These are phyloP conservation scores for Chrysosporium keratinophilum DNA, from an alignment of 2,329 filamentous ascomycete genomes.

Conservation along the genomic window DNA sequence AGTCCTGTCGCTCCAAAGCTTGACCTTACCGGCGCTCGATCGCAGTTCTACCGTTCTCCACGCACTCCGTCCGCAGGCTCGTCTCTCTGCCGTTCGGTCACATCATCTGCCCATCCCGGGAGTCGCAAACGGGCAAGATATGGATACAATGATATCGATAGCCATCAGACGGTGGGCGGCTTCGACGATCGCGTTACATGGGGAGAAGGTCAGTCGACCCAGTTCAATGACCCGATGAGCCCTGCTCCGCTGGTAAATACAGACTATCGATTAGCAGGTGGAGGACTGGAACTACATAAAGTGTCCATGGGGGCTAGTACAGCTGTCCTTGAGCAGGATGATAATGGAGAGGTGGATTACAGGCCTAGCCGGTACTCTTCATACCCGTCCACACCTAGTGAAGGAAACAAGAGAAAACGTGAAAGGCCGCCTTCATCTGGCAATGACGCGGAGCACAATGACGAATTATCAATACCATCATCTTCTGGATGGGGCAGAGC, in stretches of 20 bases:
- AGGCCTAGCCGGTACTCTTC: constrained; percentile 33
- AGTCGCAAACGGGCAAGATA: constrained; percentile 17
- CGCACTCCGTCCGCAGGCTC: constrained; percentile 30
- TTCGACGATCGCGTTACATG: constrained; percentile 7
- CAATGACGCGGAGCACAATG: neutral
- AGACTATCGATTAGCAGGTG: constrained; percentile 30
- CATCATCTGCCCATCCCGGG: constrained; percentile 14
- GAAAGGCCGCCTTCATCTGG: constrained; percentile 8
- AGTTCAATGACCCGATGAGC: constrained; percentile 22
- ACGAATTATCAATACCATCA: neutral
- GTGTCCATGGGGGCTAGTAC: constrained; percentile 19
- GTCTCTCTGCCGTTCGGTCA: constrained; percentile 29
- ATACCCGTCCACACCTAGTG: neutral
- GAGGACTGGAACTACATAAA: constrained; percentile 25
- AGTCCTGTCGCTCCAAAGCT: constrained; percentile 29
- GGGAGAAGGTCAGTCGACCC: constrained; percentile 12
- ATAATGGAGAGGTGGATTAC: constrained; percentile 30
- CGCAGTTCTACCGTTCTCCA: constrained; percentile 31
- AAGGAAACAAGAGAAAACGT: constrained; percentile 13
- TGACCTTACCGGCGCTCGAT: constrained; percentile 30
- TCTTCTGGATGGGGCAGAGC: constrained; percentile 22
- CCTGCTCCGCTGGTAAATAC: constrained; percentile 32
- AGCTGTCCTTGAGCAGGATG: constrained; percentile 12
- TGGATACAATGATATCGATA: constrained; percentile 12
- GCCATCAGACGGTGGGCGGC: neutral